These are phyloP conservation scores for Teratosphaeria epicoccoides DNA, from an alignment of 2,329 filamentous ascomycete genomes.

Conservation along the genomic window DNA sequence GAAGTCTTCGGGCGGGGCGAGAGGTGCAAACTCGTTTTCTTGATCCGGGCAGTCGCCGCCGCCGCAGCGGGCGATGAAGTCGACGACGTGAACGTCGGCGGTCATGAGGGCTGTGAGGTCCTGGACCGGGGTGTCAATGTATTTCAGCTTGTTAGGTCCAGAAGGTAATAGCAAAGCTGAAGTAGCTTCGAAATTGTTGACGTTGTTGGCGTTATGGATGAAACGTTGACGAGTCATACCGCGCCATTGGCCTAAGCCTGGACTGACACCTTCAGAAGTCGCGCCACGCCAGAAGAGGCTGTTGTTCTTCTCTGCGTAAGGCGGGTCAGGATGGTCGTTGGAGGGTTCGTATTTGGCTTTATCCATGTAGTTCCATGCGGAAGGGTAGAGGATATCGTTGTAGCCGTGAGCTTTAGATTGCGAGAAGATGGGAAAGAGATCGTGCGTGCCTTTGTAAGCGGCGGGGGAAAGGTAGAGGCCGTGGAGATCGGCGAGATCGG, in stretches of 20 bases:
- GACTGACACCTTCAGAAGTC: constrained; percentile 46
- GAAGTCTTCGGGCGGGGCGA: constrained; percentile 39
- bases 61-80: constrained; percentile 47
- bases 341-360: constrained; percentile 45
- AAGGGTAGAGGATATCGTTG: constrained; percentile 66
- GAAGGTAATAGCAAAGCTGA: constrained; percentile 48
- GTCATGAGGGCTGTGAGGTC: constrained; percentile 46
- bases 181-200: constrained; percentile 36
- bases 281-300: constrained; percentile 66
- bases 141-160: neutral
- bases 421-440: constrained; percentile 65
- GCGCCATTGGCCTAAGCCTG: constrained; percentile 46
- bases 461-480: constrained; percentile 60
- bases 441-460: constrained; percentile 49
- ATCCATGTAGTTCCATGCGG: constrained; percentile 51
- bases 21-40: constrained; percentile 40
- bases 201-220: constrained; percentile 57
- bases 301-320: constrained; percentile 53
- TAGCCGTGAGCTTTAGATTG: constrained; percentile 62
- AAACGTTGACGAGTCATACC: constrained; percentile 62
- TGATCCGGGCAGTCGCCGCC: constrained; percentile 45
- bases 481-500: constrained; percentile 63
- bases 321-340: constrained; percentile 37
- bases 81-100: constrained; percentile 50
- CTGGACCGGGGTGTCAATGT: constrained; percentile 37